phyloP scores from a whole-genome alignment of 2,329 filamentous ascomycete species.

The Clarireedia paspali region DNA sequence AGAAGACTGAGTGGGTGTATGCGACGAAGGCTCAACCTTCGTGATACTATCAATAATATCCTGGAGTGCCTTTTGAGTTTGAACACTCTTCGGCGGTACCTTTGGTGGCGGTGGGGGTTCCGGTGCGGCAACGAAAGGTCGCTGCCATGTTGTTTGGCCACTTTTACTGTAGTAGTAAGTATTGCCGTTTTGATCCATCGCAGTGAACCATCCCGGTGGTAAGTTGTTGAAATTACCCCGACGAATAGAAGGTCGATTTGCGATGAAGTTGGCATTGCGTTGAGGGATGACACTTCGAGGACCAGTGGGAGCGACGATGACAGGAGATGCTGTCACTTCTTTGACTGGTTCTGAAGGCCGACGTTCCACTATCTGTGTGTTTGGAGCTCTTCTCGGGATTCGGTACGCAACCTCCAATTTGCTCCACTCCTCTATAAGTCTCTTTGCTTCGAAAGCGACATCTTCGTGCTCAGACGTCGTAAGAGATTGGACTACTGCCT shows the following conservation, averaged over 20 bases:
- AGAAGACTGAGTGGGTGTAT: constrained; percentile 55
- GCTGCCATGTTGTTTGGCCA: constrained; percentile 74
- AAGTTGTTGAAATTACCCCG: constrained; percentile 53
- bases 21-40: constrained; percentile 40
- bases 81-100: constrained; percentile 34
- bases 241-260: constrained; percentile 46
- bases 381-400: constrained; percentile 68
- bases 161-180: constrained; percentile 80
- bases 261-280: constrained; percentile 46
- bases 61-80: constrained; percentile 66
- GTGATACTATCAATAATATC: constrained; percentile 82
- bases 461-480: constrained; percentile 62
- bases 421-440: constrained; percentile 76
- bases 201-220: constrained; percentile 79
- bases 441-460: constrained; percentile 62
- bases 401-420: constrained; percentile 86
- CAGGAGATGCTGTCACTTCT: constrained; percentile 27
- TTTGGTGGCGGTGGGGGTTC: constrained; percentile 45
- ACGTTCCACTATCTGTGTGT: constrained; percentile 43
- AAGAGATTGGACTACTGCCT: constrained; percentile 67
- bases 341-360: constrained; percentile 57
- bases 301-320: constrained; percentile 38
- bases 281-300: constrained; percentile 41
- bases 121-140: constrained; percentile 62
- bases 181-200: constrained; percentile 61